A percentile compares a stretch with the other conserved stretches of the same genome.
phyloP scores from a whole-genome alignment of 2,329 filamentous ascomycete species.

The Trichophaea hybrida region DNA sequence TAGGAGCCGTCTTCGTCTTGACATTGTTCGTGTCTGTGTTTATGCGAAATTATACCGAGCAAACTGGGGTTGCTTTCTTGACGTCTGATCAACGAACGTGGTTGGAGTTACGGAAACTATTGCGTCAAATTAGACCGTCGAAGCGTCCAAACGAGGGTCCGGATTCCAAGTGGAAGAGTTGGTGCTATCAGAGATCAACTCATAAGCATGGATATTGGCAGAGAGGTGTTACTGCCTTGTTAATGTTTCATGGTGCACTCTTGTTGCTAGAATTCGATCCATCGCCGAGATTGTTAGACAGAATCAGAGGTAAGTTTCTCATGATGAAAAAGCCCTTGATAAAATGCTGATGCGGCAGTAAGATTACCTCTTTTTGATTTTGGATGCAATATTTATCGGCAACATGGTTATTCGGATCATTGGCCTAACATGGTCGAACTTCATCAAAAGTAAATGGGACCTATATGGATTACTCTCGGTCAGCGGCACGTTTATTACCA shows the following conservation, averaged over 20 bases:
- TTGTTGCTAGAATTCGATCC: slow-evolving; percentile 76
- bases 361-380: slow-evolving; percentile 63
- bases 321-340: neutral
- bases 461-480: slow-evolving; percentile 72
- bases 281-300: slow-evolving; percentile 57
- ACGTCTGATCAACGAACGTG: slow-evolving; percentile 93
- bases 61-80: slow-evolving; percentile 90
- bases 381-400: slow-evolving; percentile 66
- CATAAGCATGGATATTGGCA: slow-evolving; percentile 93
- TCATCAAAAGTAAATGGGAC: slow-evolving; percentile 89
- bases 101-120: slow-evolving; percentile 82
- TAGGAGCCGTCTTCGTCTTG: slow-evolving; percentile 89
- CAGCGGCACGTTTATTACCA: slow-evolving; percentile 64
- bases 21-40: slow-evolving; percentile 98
- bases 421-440: slow-evolving; percentile 82
- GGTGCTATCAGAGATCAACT: slow-evolving; percentile 88
- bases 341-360: slow-evolving; percentile 23
- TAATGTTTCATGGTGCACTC: slow-evolving; percentile 70
- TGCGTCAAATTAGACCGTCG: slow-evolving; percentile 85
- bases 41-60: slow-evolving; percentile 98
- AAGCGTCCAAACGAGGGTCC: slow-evolving; percentile 74
- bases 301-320: slow-evolving; percentile 41
- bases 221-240: slow-evolving; percentile 58
- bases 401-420: slow-evolving; percentile 75
- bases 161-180: slow-evolving; percentile 66